phyloP scores from a whole-genome alignment of 257 asterid genomes.

The Salvia hispanica region DNA sequence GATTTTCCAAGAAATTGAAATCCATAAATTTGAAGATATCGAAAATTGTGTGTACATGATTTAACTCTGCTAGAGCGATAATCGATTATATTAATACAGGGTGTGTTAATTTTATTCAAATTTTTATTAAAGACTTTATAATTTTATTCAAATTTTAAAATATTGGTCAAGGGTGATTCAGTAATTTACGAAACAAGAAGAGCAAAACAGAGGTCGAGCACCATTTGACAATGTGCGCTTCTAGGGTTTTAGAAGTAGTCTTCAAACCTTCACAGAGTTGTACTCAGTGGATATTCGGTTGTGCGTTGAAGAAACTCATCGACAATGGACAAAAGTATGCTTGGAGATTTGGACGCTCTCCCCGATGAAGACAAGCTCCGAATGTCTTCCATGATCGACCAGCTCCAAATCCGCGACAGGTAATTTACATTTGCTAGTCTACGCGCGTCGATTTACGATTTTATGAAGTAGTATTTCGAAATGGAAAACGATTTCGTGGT shows the following conservation, averaged over 20 bases:
- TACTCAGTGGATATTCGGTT: not conserved
- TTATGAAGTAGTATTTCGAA: not conserved
- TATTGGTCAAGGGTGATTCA: not conserved
- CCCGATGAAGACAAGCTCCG: slow-evolving; percentile 64
- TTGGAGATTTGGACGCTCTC: slow-evolving; percentile 66
- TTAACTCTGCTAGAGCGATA: too few species aligned
- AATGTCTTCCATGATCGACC: slow-evolving; percentile 74
- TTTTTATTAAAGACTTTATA: too few species aligned
- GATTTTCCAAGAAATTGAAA: too few species aligned
- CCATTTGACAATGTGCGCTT: not conserved
- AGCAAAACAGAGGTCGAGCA: not conserved
- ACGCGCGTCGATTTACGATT: not conserved
- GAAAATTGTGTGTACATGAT: too few species aligned
- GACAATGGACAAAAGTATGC: slow-evolving; percentile 68
- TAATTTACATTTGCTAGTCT: not conserved
- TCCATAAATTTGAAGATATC: too few species aligned
- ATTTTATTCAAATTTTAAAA: not conserved
- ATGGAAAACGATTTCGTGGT: not conserved
- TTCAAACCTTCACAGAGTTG: slow-evolving; percentile 16
- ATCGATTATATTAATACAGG: too few species aligned
- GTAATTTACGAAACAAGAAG: not conserved
- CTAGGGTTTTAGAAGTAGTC: slow-evolving; percentile 35
- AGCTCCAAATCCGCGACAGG: slow-evolving; percentile 84
- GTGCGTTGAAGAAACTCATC: slow-evolving; percentile 19
- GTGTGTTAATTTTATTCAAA: too few species aligned